Base-by-base conservation (phyloP, 1,139 yeast species). In the Pichia terricola region DNA sequence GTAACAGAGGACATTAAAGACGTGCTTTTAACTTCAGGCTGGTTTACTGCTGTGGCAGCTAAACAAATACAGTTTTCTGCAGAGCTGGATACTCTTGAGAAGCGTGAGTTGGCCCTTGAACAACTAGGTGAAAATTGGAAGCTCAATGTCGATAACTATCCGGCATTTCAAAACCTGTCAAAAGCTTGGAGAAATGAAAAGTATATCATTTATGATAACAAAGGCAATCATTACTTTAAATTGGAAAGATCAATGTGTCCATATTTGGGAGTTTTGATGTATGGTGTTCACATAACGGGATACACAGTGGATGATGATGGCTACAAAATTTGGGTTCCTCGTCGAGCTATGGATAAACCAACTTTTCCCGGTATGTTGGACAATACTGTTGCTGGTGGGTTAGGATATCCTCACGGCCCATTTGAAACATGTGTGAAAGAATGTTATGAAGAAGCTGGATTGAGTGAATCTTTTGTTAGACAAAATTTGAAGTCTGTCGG, bases 321-420 rank as follows among this genome's bases (percentile, higher is more conserved):
- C 0, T 55, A 79, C 39, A 74, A 77, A 55, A 57, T 91, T 45
- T 91, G 97, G 97, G 72, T 89, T 5, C 96, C 98, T 0, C 68
- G 86, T 49, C 69, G 98, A 52, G 74, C 96, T 0, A 59, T 67
- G 11, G 71, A 78, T 1, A 91, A 91, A 59, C 81, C 84, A 22
- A 91, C 97, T 0, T 88, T 78, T 65, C 97, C 98, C 0, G 83
- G 86, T 0, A 82, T 78, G 85, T 71, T 88, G 38, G 98, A 91
- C 61, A 91, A 89, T 59, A 86, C 94, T 1, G 86, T 91, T 5
- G 98, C 96, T 0, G 98, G 98, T 1, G 98, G 98, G 0, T 60
- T 91, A 26, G 96, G 95, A 0, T 72, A 81, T 58, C 96, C 95
- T 0, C 68, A 77, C 53, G 88, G 91, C 0, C 65, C 81, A 2